Percentiles rank a stretch among this genome's conserved stretches.
Conservation (phyloP, 2,329 filamentous ascomycete species). For the Alternaria sp. region DNA sequence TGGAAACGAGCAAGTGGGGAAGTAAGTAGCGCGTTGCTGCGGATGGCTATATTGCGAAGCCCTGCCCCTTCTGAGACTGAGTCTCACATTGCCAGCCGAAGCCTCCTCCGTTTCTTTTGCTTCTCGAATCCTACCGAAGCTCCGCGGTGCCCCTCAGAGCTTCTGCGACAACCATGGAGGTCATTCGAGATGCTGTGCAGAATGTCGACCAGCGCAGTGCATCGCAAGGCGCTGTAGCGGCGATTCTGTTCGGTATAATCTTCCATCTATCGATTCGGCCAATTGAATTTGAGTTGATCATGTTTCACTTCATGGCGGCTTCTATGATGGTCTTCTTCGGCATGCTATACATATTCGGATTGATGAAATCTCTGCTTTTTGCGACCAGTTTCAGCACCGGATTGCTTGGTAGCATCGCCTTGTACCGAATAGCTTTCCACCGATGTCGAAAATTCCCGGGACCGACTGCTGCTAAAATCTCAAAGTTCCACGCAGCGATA, state of each 20-base stretch:
- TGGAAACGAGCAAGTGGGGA: not conserved
- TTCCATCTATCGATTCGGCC: slow-evolving; percentile 30
- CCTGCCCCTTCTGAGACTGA: not conserved
- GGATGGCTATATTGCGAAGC: slow-evolving; percentile 1
- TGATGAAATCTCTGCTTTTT: slow-evolving; percentile 16
- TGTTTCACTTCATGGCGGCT: slow-evolving; percentile 36
- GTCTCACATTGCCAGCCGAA: not conserved
- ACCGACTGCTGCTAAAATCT: slow-evolving; percentile 34
- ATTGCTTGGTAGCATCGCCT: slow-evolving; percentile 30
- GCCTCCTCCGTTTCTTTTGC: not conserved
- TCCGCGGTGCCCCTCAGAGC: not conserved
- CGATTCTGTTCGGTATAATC: slow-evolving; percentile 27
- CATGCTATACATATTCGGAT: slow-evolving; percentile 19
- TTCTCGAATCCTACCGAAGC: not conserved
- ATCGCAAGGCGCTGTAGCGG: slow-evolving; percentile 9
- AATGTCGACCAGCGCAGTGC: not conserved
- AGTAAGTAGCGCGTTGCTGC: not conserved
- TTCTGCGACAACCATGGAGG: slow-evolving; percentile 4
- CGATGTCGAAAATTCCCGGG: slow-evolving; percentile 38
- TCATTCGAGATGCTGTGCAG: slow-evolving; percentile 6
- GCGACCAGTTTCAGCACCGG: slow-evolving; percentile 24
- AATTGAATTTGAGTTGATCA: slow-evolving; percentile 37
- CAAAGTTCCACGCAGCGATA: slow-evolving; percentile 39
- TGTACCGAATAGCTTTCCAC: slow-evolving; percentile 41
- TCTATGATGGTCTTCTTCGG: slow-evolving; percentile 22